A percentile compares a stretch with the other conserved stretches of the same genome.
Evolutionary conservation across 306 rosid species (phyloP).

Genomic region (Gynostemma pentaphyllum): DNA sequence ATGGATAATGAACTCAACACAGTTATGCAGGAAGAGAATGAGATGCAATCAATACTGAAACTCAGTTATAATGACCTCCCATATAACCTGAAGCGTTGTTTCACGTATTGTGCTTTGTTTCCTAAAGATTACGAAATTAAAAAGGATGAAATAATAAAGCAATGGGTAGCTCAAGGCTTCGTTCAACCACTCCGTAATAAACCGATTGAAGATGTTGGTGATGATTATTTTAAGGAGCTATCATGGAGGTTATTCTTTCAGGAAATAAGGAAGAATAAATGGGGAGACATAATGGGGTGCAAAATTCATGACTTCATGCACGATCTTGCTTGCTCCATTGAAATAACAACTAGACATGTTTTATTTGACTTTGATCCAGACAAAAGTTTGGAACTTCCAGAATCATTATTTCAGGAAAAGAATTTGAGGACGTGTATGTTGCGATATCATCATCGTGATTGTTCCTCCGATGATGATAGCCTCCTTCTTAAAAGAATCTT

Average conservation of each 20-base stretch:
- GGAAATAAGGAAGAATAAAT: not conserved
- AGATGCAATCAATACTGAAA: not conserved
- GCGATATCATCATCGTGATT: not conserved
- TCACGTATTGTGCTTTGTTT: not conserved
- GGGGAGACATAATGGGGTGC: not conserved
- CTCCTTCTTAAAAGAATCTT: not conserved
- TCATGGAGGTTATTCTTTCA: conserved; percentile 3
- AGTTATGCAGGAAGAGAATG: not conserved
- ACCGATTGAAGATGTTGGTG: not conserved
- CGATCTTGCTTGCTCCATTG: not conserved
- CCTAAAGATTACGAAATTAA: not conserved
- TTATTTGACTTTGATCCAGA: not conserved
- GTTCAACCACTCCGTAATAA: not conserved
- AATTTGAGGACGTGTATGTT: no score
- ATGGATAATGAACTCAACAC: not conserved
- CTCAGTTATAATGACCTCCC: not conserved
- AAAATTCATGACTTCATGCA: not conserved
- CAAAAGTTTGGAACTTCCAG: not conserved
- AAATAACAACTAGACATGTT: not conserved
- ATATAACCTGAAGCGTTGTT: not conserved
- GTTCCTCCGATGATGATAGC: not conserved
- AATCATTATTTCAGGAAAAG: not conserved
- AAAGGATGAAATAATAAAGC: not conserved
- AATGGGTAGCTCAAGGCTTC: no score
- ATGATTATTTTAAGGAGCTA: not conserved